A percentile compares a stretch with the other conserved stretches of the same genome.
These are phyloP conservation scores for Trichoderma breve DNA, from an alignment of 2,329 filamentous ascomycete species.

Conservation along the genomic window DNA sequence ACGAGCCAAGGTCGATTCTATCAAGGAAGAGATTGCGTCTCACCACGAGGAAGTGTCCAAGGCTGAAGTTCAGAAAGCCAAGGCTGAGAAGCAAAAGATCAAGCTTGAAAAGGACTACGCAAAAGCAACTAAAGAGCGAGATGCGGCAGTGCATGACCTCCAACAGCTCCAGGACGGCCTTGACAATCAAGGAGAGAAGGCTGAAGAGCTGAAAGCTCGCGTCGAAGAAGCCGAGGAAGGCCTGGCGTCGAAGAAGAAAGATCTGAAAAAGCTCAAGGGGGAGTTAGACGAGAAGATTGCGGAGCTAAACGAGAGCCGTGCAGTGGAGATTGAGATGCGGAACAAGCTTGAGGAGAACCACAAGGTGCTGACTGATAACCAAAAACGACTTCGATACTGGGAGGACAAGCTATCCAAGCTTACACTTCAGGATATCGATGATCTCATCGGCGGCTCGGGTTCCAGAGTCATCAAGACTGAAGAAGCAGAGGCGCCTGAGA, in stretches of 20 bases:
- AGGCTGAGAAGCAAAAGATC: conserved; percentile 85
- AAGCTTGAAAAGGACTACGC: conserved; percentile 83
- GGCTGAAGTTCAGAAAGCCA: conserved; percentile 83
- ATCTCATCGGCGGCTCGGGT: conserved; percentile 50
- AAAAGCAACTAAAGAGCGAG: conserved; percentile 77
- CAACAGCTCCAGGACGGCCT: conserved; percentile 78
- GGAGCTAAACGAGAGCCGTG: conserved; percentile 85
- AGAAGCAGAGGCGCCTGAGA: conserved; percentile 24
- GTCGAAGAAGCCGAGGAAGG: conserved; percentile 82
- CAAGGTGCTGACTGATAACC: conserved; percentile 81
- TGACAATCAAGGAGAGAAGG: conserved; percentile 70
- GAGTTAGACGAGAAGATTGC: conserved; percentile 83
- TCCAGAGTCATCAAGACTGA: conserved; percentile 31
- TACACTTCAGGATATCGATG: conserved; percentile 74
- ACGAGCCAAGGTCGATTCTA: conserved; percentile 82
- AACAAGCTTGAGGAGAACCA: conserved; percentile 97
- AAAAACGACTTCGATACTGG: conserved; percentile 82
- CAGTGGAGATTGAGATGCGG: conserved; percentile 93
- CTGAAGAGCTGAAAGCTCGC: conserved; percentile 67
- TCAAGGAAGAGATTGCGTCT: conserved; percentile 81
- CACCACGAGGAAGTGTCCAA: conserved; percentile 79
- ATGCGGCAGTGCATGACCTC: conserved; percentile 67
- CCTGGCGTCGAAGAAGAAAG: conserved; percentile 74
- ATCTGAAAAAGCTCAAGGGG: conserved; percentile 74
- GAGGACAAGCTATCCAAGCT: conserved; percentile 86